phyloP scores from a whole-genome alignment of 2,329 filamentous ascomycete genomes.

The Trichoderma arundinaceum region DNA sequence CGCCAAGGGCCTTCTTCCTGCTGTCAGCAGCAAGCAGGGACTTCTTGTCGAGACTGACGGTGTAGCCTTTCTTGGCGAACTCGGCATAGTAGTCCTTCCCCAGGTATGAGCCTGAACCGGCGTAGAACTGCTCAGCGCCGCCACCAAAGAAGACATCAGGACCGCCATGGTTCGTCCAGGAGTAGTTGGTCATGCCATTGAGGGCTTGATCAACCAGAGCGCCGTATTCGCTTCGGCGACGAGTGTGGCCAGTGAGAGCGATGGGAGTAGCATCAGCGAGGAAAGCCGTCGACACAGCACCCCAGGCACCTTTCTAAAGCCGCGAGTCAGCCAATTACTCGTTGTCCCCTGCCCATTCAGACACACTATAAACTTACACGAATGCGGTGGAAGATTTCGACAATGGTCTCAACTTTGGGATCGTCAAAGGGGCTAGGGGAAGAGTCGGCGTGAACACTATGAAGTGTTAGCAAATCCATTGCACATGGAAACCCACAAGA shows the following conservation, averaged over 20 bases:
- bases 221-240: conserved; percentile 70
- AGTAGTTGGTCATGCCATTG: conserved; percentile 78
- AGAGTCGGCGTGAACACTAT: conserved; percentile 75
- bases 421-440: conserved; percentile 77
- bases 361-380: conserved; percentile 54
- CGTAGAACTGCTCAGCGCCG: conserved; percentile 80
- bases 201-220: conserved; percentile 77
- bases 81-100: conserved; percentile 80
- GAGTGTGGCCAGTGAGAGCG: conserved; percentile 74
- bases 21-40: conserved; percentile 64
- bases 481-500: neutral
- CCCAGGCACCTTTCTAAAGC: conserved; percentile 59
- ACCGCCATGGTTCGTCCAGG: conserved; percentile 75
- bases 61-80: conserved; percentile 75
- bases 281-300: conserved; percentile 78
- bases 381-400: conserved; percentile 75
- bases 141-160: conserved; percentile 84
- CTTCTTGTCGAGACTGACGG: conserved; percentile 75
- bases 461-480: conserved; percentile 21
- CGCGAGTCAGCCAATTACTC: conserved; percentile 23
- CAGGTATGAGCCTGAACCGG: conserved; percentile 67
- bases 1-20: conserved; percentile 70
- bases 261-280: conserved; percentile 83
- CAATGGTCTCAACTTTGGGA: conserved; percentile 84
- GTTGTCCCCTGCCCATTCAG: neutral